phyloP scores from a whole-genome alignment of 495 filamentous ascomycete species.

The Penicillium canariense region DNA sequence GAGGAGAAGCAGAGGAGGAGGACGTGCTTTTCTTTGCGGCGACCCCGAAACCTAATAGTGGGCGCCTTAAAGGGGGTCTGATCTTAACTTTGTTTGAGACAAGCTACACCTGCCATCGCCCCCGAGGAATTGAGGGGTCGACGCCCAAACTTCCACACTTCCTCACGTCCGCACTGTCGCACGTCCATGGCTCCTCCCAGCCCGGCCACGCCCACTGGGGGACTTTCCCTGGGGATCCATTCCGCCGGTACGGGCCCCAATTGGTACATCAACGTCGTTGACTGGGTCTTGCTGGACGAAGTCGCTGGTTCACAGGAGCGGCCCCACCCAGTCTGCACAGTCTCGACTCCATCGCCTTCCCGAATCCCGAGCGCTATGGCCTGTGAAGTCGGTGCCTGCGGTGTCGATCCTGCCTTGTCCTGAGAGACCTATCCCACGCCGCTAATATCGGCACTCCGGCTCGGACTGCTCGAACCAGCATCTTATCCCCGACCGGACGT shows the following conservation, averaged over 20 bases:
- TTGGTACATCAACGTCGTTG: neutral
- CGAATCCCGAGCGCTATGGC: neutral
- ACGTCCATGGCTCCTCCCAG: neutral
- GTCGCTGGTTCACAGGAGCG: neutral
- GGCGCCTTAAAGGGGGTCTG: constrained; percentile 4
- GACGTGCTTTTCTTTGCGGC: neutral
- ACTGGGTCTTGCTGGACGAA: neutral
- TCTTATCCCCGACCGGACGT: neutral
- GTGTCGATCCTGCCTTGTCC: too few relatives aligned
- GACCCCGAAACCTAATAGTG: neutral
- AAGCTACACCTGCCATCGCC: neutral
- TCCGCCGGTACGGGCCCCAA: neutral
- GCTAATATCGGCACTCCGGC: too few relatives aligned
- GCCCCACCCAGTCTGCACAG: neutral
- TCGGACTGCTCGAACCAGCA: too few relatives aligned
- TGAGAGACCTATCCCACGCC: too few relatives aligned
- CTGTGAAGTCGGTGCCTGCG: too few relatives aligned
- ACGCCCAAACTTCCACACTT: neutral
- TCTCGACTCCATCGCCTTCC: too few relatives aligned
- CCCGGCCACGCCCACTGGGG: neutral
- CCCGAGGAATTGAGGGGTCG: too few relatives aligned
- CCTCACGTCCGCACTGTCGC: too few relatives aligned
- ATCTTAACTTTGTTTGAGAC: constrained; percentile 8
- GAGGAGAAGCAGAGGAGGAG: neutral
- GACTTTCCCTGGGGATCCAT: neutral